These are phyloP conservation scores for Microthyrium microscopicum DNA, from an alignment of 2,329 filamentous ascomycete genomes.

Conservation along the genomic window DNA sequence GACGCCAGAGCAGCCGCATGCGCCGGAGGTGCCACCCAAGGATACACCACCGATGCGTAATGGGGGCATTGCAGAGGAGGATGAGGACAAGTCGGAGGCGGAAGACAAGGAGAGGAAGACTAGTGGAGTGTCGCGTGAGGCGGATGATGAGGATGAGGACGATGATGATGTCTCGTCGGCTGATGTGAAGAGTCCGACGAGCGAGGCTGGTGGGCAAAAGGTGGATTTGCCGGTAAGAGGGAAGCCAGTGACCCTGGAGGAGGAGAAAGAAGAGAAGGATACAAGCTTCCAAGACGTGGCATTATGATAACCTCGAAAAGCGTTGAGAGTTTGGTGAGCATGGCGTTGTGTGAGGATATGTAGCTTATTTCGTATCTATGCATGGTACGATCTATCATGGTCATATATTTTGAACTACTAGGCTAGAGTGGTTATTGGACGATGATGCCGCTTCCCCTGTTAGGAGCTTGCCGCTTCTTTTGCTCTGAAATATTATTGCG, in stretches of 20 bases:
- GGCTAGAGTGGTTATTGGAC: too few species aligned
- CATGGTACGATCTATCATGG: too few species aligned
- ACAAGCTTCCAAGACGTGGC: slow-evolving; percentile 7
- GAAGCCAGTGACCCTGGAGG: slow-evolving; percentile 5
- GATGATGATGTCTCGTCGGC: slow-evolving; percentile 3
- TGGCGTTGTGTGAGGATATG: too few species aligned
- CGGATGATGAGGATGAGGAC: slow-evolving; percentile 3
- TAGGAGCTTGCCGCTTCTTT: too few species aligned
- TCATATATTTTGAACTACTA: too few species aligned
- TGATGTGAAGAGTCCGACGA: background rate
- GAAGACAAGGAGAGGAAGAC: background rate
- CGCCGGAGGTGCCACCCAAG: too few species aligned
- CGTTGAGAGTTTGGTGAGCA: too few species aligned
- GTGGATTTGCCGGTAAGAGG: background rate
- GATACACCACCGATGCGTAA: slow-evolving; percentile 8
- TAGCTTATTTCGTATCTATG: too few species aligned
- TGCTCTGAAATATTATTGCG: too few species aligned
- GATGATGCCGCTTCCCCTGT: too few species aligned
- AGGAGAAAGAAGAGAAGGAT: slow-evolving; percentile 4
- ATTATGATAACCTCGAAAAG: slow-evolving; percentile 3
- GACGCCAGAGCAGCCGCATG: slow-evolving; percentile 25
- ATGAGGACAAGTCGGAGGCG: slow-evolving; percentile 12
- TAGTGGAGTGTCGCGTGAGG: background rate
- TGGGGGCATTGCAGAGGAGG: background rate
- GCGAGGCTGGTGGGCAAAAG: background rate